Evolutionary conservation across 2,329 filamentous ascomycete species (phyloP).

Genomic region (Ophiostoma fasciatum): DNA sequence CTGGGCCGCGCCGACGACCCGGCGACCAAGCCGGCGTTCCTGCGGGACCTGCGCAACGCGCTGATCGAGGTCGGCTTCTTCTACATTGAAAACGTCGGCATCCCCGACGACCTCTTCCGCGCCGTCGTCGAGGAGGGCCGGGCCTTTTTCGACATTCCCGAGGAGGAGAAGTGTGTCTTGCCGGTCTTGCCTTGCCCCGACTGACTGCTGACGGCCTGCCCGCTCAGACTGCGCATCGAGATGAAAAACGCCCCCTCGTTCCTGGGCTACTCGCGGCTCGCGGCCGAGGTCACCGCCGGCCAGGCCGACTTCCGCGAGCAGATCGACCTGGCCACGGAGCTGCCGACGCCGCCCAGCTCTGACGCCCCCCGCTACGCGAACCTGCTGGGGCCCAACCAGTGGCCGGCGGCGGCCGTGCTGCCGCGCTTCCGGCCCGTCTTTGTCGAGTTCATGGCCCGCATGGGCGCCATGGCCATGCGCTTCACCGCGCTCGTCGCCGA

Average conservation of each 20-base stretch:
- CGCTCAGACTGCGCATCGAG: slow-evolving; percentile 43
- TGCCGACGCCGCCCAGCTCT: slow-evolving; percentile 46
- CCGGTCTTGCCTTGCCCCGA: not conserved
- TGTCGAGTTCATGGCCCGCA: slow-evolving; percentile 59
- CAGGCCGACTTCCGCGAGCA: slow-evolving; percentile 71
- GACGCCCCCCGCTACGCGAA: slow-evolving; percentile 57
- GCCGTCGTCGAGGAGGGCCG: slow-evolving; percentile 53
- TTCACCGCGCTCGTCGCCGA: slow-evolving; percentile 76
- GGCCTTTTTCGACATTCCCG: slow-evolving; percentile 61
- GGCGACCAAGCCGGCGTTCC: slow-evolving; percentile 55
- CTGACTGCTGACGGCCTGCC: no score
- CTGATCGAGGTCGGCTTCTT: slow-evolving; percentile 79
- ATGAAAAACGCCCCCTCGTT: slow-evolving; percentile 64
- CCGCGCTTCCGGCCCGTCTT: slow-evolving; percentile 55
- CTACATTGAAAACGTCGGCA: slow-evolving; percentile 68
- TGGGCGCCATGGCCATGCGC: slow-evolving; percentile 55
- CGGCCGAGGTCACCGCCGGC: slow-evolving; percentile 58
- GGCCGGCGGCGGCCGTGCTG: slow-evolving; percentile 50
- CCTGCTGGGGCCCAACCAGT: slow-evolving; percentile 64
- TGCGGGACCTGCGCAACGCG: slow-evolving; percentile 55
- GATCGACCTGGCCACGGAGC: slow-evolving; percentile 71
- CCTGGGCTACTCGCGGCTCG: slow-evolving; percentile 52
- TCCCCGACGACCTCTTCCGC: slow-evolving; percentile 48
- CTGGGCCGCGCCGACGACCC: slow-evolving; percentile 49
- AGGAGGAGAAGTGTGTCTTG: slow-evolving; percentile 50